Evolutionary conservation across 2,329 filamentous ascomycete genomes (phyloP).

Genomic region (Trichophyton rubrum): DNA sequence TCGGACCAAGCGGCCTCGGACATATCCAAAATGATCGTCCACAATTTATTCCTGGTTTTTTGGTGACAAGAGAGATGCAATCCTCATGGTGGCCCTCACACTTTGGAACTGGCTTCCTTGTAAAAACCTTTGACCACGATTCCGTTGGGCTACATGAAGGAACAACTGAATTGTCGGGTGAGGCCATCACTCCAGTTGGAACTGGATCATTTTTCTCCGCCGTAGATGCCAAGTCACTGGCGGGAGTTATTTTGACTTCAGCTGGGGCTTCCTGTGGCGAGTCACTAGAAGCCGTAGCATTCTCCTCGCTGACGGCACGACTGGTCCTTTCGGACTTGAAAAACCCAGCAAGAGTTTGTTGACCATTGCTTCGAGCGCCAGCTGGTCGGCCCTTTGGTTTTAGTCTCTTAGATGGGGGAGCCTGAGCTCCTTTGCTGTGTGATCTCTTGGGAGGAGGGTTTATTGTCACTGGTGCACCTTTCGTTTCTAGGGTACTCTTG

Average conservation of each 20-base stretch:
- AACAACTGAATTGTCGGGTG: background rate
- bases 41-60: slow-evolving; percentile 76
- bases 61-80: slow-evolving; percentile 71
- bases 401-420: background rate
- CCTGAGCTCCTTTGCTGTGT: background rate
- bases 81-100: slow-evolving; percentile 78
- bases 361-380: background rate
- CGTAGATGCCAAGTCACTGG: background rate
- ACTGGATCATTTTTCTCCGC: background rate
- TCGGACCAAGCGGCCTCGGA: slow-evolving; percentile 67
- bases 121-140: slow-evolving; percentile 74
- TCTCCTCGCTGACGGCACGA: background rate
- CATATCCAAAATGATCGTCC: slow-evolving; percentile 57
- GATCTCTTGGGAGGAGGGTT: background rate
- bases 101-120: slow-evolving; percentile 57
- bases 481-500: background rate
- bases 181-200: background rate
- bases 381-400: background rate
- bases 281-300: background rate
- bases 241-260: background rate
- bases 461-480: background rate
- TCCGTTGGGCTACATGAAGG: slow-evolving; percentile 33
- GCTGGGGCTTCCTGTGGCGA: background rate
- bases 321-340: slow-evolving; percentile 9
- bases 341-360: slow-evolving; percentile 3